Base-by-base conservation (phyloP, 306 rosid species). In the Gastrolobium villosum region DNA sequence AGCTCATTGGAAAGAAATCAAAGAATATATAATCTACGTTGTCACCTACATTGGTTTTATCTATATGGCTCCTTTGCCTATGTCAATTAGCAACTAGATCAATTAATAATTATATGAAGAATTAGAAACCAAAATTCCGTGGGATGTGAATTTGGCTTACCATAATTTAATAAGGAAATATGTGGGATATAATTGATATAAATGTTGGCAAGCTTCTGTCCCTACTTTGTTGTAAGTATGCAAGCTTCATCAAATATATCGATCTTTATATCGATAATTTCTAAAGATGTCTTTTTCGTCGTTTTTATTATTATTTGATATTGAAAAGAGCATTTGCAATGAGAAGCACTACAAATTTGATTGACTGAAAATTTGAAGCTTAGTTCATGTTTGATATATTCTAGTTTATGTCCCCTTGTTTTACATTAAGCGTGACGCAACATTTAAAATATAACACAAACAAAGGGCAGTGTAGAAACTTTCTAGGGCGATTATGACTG, bases 231-330 rank as follows among this genome's bases (percentile, higher is more conserved):
- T 90, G 83, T 39, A 85, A 34, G 64, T 53, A 84, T 46, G 75
- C 84, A 83, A 35, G 65, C 60, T 80, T 84, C 91, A 77, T 93
- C 82, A 84, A 85, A 81, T 65, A 36, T 79, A 88, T 87, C 94
- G 96, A 87, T 45, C 84, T 74, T 30, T 76, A 65, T 71, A 44
- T 84, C 87, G 92, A 82, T 82, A 28, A 83, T 80, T 81, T 78
- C 94, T 64, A 85, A 85, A 44, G 66, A 60, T 48, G 84, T 61
- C 67, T 72, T 75, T 54, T 65, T 74, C 69, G 50, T 71, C 56
- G 53, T 52, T 57, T 80, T 68, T 26, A 67, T 50, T 50, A 56
- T 9, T 45, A 54, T 65, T 76, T 70, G 11, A 76, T 7, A 52
- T 41, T 66, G 39, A 70, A 74, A 67, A 10, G 7, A 61, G 69